Evolutionary conservation across 1,284 basidiomycete species (phyloP).

Genomic region (Puccinia horiana): DNA sequence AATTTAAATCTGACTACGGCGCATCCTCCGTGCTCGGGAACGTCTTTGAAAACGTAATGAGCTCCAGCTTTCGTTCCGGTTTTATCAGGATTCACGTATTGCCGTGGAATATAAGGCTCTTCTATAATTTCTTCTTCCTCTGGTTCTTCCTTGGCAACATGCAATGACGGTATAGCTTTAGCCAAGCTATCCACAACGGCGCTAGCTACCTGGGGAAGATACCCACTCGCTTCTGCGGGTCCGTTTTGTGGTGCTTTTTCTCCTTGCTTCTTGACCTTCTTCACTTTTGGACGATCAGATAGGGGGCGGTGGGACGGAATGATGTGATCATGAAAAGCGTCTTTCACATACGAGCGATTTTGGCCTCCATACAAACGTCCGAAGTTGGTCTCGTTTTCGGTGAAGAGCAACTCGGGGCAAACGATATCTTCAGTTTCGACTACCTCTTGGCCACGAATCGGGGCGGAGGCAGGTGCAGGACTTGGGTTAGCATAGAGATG

Average conservation of each 20-base stretch:
- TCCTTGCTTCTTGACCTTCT: constrained; percentile 18
- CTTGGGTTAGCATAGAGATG: constrained; percentile 87
- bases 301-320: constrained; percentile 76
- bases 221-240: constrained; percentile 47
- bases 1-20: constrained; percentile 93
- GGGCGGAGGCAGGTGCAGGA: constrained; percentile 76
- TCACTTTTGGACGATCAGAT: constrained; percentile 48
- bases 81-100: constrained; percentile 82
- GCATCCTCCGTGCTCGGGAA: constrained; percentile 87
- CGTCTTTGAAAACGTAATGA: constrained; percentile 82
- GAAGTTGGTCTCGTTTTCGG: constrained; percentile 97
- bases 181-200: constrained; percentile 42
- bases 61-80: constrained; percentile 89
- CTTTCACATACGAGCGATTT: constrained; percentile 87
- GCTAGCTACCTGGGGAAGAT: constrained; percentile 51
- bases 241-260: constrained; percentile 55
- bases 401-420: constrained; percentile 81
- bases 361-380: constrained; percentile 81
- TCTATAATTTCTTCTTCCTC: constrained; percentile 64
- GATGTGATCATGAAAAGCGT: constrained; percentile 98
- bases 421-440: constrained; percentile 69
- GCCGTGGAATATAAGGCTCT: constrained; percentile 58
- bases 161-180: constrained; percentile 42
- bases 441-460: constrained; percentile 65
- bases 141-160: constrained; percentile 55